phyloP scores from a whole-genome alignment of 345 rosid species.

The Acer saccharum region DNA sequence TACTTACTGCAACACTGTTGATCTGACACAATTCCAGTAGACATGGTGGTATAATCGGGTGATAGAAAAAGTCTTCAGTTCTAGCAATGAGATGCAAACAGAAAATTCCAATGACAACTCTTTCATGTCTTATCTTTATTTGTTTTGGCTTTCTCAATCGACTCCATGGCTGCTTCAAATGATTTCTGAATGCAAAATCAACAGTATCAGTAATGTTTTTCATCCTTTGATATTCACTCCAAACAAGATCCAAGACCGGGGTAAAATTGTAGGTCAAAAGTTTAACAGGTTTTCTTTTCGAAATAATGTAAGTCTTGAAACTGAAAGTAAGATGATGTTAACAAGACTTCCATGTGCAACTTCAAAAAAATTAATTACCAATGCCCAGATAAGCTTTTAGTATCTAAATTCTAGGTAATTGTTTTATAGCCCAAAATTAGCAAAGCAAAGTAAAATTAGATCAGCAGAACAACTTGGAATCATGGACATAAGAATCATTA shows the following conservation, averaged over 20 bases:
- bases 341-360: background rate
- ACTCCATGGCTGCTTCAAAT: slow-evolving; percentile 85
- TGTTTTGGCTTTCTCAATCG: slow-evolving; percentile 63
- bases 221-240: background rate
- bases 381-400: background rate
- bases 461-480: background rate
- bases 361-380: background rate
- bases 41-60: too few relatives aligned
- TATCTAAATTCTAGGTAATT: background rate
- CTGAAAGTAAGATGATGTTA: background rate
- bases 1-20: background rate
- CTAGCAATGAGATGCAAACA: too few relatives aligned
- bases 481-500: background rate
- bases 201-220: background rate
- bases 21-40: background rate
- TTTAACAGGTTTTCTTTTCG: background rate
- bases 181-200: slow-evolving; percentile 61
- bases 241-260: background rate
- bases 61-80: background rate
- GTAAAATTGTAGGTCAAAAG: background rate
- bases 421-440: background rate
- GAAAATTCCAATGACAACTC: background rate
- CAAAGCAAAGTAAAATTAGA: background rate
- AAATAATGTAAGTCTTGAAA: background rate
- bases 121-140: slow-evolving; percentile 36